phyloP scores from a whole-genome alignment of 768 basidiomycete species.

The Macrolepiota albuminosa region DNA sequence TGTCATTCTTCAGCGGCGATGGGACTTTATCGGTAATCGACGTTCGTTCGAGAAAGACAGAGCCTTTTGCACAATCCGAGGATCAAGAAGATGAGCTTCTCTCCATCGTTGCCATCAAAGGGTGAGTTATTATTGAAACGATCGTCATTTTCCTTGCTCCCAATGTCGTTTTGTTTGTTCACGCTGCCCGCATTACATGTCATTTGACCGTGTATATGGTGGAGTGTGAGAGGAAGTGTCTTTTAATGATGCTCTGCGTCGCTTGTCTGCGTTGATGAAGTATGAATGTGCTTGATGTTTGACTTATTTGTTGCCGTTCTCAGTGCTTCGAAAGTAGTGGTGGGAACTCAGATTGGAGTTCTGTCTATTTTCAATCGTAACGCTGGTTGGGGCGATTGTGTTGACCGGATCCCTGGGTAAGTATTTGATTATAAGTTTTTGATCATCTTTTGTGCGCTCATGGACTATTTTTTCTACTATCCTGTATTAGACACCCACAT shows the following conservation, averaged over 20 bases:
- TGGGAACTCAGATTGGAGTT: conserved; percentile 88
- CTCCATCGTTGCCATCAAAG: conserved; percentile 80
- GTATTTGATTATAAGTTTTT: conserved; percentile 17
- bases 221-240: not conserved
- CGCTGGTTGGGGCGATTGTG: conserved; percentile 89
- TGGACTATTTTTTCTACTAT: not conserved
- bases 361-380: conserved; percentile 85
- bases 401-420: conserved; percentile 85
- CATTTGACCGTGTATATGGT: not conserved
- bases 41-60: conserved; percentile 73
- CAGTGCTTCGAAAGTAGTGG: conserved; percentile 76
- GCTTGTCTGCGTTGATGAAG: not conserved
- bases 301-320: conserved; percentile 11
- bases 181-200: too few species aligned
- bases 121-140: conserved; percentile 26
- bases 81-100: conserved; percentile 95
- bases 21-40: conserved; percentile 92
- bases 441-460: not conserved
- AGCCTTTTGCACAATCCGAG: conserved; percentile 82
- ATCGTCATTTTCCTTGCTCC: conserved; percentile 6
- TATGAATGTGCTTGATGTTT: conserved; percentile 1
- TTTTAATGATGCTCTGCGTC: not conserved
- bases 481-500: conserved; percentile 71
- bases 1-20: conserved; percentile 61
- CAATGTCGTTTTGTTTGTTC: not conserved